Percentiles rank a stretch among this genome's conserved stretches.
phyloP scores from a whole-genome alignment of 2,329 filamentous ascomycete genomes.

The Neocucurbitaria cava region DNA sequence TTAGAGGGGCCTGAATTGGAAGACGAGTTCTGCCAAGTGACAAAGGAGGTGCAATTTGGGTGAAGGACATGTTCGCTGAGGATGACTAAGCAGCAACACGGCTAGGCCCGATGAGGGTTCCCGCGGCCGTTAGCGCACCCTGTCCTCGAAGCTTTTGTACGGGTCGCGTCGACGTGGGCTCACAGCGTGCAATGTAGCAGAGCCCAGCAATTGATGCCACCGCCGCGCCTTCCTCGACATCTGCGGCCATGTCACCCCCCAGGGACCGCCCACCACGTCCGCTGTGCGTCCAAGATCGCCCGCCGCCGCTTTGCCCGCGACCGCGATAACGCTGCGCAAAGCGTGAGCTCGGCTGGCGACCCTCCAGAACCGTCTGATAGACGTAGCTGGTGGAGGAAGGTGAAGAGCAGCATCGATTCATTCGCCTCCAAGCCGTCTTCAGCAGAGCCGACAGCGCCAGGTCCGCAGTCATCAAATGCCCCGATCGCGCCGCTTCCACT shows the following conservation, averaged over 20 bases:
- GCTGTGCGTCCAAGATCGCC: constrained; percentile 31
- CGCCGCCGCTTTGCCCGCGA: constrained; percentile 17
- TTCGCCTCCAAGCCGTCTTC: background rate
- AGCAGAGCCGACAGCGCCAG: constrained; percentile 4
- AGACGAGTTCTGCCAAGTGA: background rate
- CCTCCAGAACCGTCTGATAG: background rate
- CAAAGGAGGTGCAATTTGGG: constrained; percentile 5
- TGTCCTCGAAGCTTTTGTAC: constrained; percentile 25
- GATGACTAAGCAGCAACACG: constrained; percentile 24
- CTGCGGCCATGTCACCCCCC: constrained; percentile 52
- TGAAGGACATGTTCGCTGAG: constrained; percentile 14
- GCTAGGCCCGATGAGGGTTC: constrained; percentile 13
- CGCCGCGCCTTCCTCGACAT: constrained; percentile 50
- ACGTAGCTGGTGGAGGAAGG: constrained; percentile 10
- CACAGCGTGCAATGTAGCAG: constrained; percentile 42
- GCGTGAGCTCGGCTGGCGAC: constrained; percentile 4
- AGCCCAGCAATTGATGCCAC: constrained; percentile 54
- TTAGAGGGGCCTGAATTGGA: background rate
- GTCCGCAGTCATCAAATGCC: background rate
- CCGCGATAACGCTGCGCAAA: constrained; percentile 15
- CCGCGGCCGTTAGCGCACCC: constrained; percentile 9
- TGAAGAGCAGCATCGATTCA: background rate
- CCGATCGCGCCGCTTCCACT: background rate
- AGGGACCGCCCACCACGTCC: constrained; percentile 48
- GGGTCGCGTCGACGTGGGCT: constrained; percentile 6